Evolutionary conservation across 805 yeast species (phyloP), one percentile per base, ranked within the genome.

Genomic region (Kurtzmaniella cleridarum): DNA sequence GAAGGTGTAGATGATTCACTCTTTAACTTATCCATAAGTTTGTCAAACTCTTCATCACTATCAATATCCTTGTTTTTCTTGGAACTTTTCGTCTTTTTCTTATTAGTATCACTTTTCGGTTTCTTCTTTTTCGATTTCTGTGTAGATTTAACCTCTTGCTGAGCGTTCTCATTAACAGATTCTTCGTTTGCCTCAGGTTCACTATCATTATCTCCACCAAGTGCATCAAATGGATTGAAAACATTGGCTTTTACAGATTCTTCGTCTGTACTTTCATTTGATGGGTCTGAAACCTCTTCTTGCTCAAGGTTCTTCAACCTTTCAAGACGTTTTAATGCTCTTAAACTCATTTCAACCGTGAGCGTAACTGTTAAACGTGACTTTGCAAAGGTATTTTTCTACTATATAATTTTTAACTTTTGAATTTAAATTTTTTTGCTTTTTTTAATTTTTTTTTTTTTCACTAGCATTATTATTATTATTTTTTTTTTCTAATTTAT

Each of bases 21-120:
- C 30, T 53, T 57, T 24, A 55, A 59, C 39, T 78, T 75, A 14
- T 63, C 71, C 3, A 83, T 54, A 3, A 80, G 62, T 42, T 61
- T 62, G 54, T 81, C 86, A 18, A 83, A 59, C 27, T 79, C 86
- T 6, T 75, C 81, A 46, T 78, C 83, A 41, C 71, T 69, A n/a
- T 63, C 60, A 2, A 48, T 50, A n/a, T 44, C 48, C 1, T 40
- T 32, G 15, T 18, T 23, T 32, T 35, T 35, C 20, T 30, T 26
- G 13, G 31, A 27, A 11, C 46, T 55, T 30, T 40, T 43, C 42
- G 47, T 49, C 39, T 48, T 50, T 46, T 47, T 62, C 34, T 36
- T 31, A 1, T 55, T 31, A 20, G 15, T 28, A 16, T 32, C 41
- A 18, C 24, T 40, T 43, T 30, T 30, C 32, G 34, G 50, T 37